Evolutionary conservation across 768 basidiomycete genomes (phyloP), one percentile per base, ranked within the genome.

Genomic region (Floccularia luteovirens): DNA sequence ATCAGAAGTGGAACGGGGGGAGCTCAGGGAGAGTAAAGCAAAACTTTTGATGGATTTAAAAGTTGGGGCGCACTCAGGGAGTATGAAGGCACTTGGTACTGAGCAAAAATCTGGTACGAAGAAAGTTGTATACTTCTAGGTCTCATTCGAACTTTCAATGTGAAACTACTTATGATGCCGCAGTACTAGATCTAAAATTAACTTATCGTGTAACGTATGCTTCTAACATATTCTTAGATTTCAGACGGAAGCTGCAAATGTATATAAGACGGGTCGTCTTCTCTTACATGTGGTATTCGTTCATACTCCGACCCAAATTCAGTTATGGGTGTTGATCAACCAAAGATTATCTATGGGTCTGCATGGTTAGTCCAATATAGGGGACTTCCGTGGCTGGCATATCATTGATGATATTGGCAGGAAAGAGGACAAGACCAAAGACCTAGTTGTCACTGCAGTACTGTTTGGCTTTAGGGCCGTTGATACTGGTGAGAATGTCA

Each of bases 391-490:
- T n/a, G n/a, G 11, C 10, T 31, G 14, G 16, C 31, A 28, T 36
- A 16, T 43, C 24, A 35, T 38, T 39, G 36, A 31, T 16, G 24
- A 41, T 33, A 21, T 24, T 13, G 43, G 33, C 48, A 89, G 86
- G 88, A 91, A 91, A 64, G 79, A 79, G 51, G 81, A 83, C 40
- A 58, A 68, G 17, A 91, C 90, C 1, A 61, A 77, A 0, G 59
- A 66, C 3, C 71, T 90, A 2, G 87, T 90, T 14, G 61, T 82
- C 36, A 70, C 66, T 40, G 90, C 90, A 7, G 75, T 90, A 41
- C 59, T 82, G 27, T 71, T 75, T 46, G 89, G 90, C 4, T 91
- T 90, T 55, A 64, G 79, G 33, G 87, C 82, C 3, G 77, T 91
- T 21, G 90, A 92, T 50, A 90, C 86, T n/a, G 87, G 86, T 71